Evolutionary conservation across 2,329 filamentous ascomycete genomes (phyloP), one percentile per base, ranked within the genome.

Genomic region (Chalaropsis thielavioides): DNA sequence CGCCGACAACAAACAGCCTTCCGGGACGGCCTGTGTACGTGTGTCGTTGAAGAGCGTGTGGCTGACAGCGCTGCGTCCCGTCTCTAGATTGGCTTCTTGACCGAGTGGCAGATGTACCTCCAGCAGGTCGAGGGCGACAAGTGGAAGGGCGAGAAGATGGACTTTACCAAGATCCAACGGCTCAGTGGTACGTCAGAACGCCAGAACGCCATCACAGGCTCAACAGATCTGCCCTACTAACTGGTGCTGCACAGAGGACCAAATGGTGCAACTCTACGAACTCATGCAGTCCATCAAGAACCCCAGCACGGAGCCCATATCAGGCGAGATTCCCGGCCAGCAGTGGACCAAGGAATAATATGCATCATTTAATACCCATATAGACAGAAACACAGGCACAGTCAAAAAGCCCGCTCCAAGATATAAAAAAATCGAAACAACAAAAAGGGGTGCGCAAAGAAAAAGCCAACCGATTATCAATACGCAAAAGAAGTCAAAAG

Each of bases 61-160:
- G 31, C 31, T 31, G 6, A 31, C 31, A 31, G 6, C n/a, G n/a
- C n/a, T n/a, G n/a, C n/a, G n/a, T n/a, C n/a, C n/a, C n/a, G n/a
- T 49, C 22, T 62, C 15, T 69, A 95, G 90, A 90, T 97, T 71
- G 94, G 92, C 1, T 99, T 99, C 74, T 80, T 99, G 70, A 92
- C 89, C 0, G 92, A 97, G 75, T 99, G 92, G 92, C 94, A 99
- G 75, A 77, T 90, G 63, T 99, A 97, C 72, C 92, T 91, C 1
- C 92, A 99, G 73, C 86, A 90, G 73, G 77, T 99, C 17, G 92
- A 97, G 72, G 92, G 92, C 0, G 87, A 95, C 63, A 75, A 81
- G 0, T 97, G 94, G 94, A 80, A 82, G 67, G 92, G 87, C 3
- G 70, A 73, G 63, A 72, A 71, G 31, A 66, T 69, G n/a, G 70